Evolutionary conservation across 2,329 filamentous ascomycete genomes (phyloP), one percentile per base, ranked within the genome.

Genomic region (Penicillium sp.): DNA sequence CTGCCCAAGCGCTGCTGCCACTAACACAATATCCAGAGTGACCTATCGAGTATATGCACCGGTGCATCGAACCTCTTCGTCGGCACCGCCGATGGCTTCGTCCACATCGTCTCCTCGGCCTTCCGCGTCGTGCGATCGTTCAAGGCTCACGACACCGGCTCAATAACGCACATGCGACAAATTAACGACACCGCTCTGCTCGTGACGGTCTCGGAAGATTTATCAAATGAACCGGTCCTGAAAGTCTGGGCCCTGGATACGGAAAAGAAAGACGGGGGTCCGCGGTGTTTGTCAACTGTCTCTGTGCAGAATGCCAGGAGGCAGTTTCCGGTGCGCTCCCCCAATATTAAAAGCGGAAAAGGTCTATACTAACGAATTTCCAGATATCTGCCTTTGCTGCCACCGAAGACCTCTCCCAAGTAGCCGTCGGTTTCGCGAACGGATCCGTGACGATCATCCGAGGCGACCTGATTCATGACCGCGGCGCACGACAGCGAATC

Each of bases 231-330:
- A 65, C 93, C 94, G 0, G 83, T 93, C 18, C 76, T 99, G 56
- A 97, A 96, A 72, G 93, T 97, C n/a, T 99, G 94, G 94, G 93
- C 91, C 21, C 80, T 99, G 63, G 92, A 97, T 71, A 95, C 88
- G 4, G 91, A 96, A 62, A 97, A 94, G 82, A 97, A 95, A 81
- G 95, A 90, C 4, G 92, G 92, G 40, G 80, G 88, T 57, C 94
- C 94, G 14, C 90, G 88, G 38, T 97, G 94, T 70, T 81, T 96
- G 61, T 96, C 90, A 68, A 94, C 88, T 1, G 77, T 97, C 48
- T 86, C 82, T 21, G 88, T 99, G 60, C 89, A 92, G 70, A 97
- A 97, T 77, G 92, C 89, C 39, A 85, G 90, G 70, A 92, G 93
- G 70, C 91, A 89, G 64, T 97, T 97, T 73, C 94, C 94, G n/a